These are phyloP conservation scores for Saccharomycopsis microspora DNA, from an alignment of 805 yeast species.

Conservation along the genomic window DNA sequence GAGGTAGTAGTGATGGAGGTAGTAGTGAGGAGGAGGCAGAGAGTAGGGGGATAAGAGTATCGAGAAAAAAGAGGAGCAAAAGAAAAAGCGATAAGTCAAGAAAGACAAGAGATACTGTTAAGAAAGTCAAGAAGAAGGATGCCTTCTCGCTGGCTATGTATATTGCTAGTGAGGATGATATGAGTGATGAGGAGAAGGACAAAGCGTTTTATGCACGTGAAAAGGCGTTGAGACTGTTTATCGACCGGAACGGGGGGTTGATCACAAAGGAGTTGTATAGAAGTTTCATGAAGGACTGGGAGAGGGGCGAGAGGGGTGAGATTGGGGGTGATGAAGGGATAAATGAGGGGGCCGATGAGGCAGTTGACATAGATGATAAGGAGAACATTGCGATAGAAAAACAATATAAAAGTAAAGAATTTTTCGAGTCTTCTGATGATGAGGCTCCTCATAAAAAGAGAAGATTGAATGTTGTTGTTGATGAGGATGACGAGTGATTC, in stretches of 20 bases:
- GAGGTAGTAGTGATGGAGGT: neutral
- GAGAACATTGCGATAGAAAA: no score
- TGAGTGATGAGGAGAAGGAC: conserved; percentile 7
- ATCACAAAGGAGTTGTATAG: conserved; percentile 5
- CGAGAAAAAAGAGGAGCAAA: conserved; percentile 8
- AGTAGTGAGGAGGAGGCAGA: neutral
- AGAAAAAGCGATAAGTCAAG: conserved; percentile 5
- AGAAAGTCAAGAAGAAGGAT: conserved; percentile 8
- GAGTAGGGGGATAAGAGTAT: neutral
- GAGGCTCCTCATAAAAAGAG: no score
- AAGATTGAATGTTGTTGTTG: no score
- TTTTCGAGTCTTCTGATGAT: no score
- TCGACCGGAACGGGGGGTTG: conserved; percentile 8
- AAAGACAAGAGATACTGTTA: conserved; percentile 7
- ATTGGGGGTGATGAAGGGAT: neutral
- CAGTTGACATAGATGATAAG: no score
- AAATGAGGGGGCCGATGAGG: no score
- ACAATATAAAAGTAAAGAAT: no score
- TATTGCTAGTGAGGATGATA: conserved; percentile 25
- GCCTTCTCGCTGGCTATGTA: conserved; percentile 20
- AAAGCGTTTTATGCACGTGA: conserved; percentile 11
- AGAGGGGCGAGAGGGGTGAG: neutral
- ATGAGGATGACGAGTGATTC: no score
- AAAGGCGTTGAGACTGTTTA: conserved; percentile 8
- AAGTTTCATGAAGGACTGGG: no score